Evolutionary conservation across 1,139 yeast species (phyloP).

Genomic region (Yamadazyma trypodendri): DNA sequence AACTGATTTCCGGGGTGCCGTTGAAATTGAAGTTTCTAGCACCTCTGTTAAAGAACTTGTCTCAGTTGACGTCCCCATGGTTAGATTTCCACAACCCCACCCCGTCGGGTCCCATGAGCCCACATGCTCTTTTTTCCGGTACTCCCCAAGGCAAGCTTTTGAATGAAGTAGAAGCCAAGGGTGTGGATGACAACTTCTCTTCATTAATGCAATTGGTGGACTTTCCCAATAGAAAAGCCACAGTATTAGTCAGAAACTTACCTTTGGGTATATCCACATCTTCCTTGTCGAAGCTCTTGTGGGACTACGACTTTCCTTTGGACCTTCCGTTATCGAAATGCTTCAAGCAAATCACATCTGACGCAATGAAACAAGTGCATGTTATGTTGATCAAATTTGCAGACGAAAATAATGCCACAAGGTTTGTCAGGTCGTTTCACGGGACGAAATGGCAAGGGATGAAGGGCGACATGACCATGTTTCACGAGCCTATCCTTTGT

Average conservation of each 20-base stretch:
- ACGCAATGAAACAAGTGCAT: constrained; percentile 29
- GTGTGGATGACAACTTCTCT: constrained; percentile 10
- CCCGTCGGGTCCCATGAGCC: background rate
- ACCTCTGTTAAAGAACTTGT: constrained; percentile 3
- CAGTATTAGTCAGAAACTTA: constrained; percentile 38
- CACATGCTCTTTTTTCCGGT: background rate
- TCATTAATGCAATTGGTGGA: constrained; percentile 10
- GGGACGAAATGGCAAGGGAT: constrained; percentile 44
- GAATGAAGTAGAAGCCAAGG: background rate
- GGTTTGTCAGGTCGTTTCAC: constrained; percentile 57
- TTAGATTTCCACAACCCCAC: background rate
- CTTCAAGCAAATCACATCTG: constrained; percentile 23
- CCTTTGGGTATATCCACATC: constrained; percentile 40
- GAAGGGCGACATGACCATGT: constrained; percentile 25
- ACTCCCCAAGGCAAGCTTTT: background rate
- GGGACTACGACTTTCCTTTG: constrained; percentile 39
- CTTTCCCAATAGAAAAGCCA: constrained; percentile 11
- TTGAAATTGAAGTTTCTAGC: constrained; percentile 43
- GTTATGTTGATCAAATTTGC: constrained; percentile 47
- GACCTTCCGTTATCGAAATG: constrained; percentile 13
- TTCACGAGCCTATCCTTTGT: constrained; percentile 41
- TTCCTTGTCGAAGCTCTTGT: constrained; percentile 31
- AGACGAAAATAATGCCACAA: constrained; percentile 45
- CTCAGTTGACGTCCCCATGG: constrained; percentile 25
- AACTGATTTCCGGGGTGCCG: constrained; percentile 51